Evolutionary conservation across 140 eudicot species (phyloP), one percentile per base, ranked within the genome.

Genomic region (Erigeron philadelphicus): DNA sequence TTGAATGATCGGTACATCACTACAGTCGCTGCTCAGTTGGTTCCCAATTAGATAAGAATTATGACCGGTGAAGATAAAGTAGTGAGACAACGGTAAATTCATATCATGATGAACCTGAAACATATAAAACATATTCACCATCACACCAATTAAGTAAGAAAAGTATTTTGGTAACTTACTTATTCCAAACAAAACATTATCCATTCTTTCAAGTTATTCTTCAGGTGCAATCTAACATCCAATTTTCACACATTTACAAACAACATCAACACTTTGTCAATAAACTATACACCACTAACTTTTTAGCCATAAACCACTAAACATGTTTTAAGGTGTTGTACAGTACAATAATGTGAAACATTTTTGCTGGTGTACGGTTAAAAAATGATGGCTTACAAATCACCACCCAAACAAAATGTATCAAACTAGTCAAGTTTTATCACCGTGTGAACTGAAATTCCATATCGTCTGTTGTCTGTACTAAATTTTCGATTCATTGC

Each of bases 41-140:
- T 94, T 94, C 61, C 97, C 99, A 6, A 97, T 94, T 48, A 94
- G 70, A 78, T 94, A 94, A 19, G 99, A 89, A 82, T 94, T 94
- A 59, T 94, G 99, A 66, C 99, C 96, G 1, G 99, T 94, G 85
- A 74, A 89, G 54, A 94, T 89, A 64, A 78, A 94, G 64, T 94
- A 94, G 76, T 94, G 99, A 71, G 99, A 94, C 76, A 94, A 31
- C 21, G 99, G 99, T 63, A 84, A 83, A 83, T n/a, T 75, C 99
- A 94, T 94, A 67, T 94, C 97, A 59, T 94, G 95, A 68, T 94
- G 95, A 66, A 84, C 81, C 97, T 94, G 97, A 71, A 59, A 76
- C 46, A 55, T 40, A 76, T 72, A 9, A 64, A 66, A 73, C 55
- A 53, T 53, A 11, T 54, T 42, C n/a, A 31, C 18, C 45, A 56